Evolutionary conservation across 1,139 yeast species (phyloP).

Genomic region (Scheffersomyces insectosa): DNA sequence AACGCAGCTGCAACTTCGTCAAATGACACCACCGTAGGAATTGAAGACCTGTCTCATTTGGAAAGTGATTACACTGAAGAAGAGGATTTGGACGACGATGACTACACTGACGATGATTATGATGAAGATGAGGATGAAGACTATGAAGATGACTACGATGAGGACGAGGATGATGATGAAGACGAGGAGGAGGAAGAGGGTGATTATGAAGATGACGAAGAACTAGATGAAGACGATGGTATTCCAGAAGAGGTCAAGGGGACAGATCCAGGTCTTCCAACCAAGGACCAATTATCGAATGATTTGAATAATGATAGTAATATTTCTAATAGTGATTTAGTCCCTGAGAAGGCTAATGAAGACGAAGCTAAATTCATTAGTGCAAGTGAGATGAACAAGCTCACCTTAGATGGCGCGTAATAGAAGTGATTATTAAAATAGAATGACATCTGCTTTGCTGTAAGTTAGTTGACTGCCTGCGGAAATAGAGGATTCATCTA

Average conservation of each 20-base stretch:
- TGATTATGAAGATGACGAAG: slow-evolving; percentile 22
- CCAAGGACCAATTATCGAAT: slow-evolving; percentile 24
- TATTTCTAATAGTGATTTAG: slow-evolving; percentile 8
- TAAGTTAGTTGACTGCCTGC: no score
- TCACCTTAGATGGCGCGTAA: slow-evolving; percentile 6
- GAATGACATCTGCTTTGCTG: no score
- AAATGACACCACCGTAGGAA: no score
- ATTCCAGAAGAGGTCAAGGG: slow-evolving; percentile 23
- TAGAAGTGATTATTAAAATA: not conserved
- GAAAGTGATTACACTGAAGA: slow-evolving; percentile 7
- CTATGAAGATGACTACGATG: slow-evolving; percentile 7
- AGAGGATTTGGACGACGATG: slow-evolving; percentile 3
- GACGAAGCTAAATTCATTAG: not conserved
- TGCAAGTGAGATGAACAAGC: slow-evolving; percentile 8
- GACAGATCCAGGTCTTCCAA: slow-evolving; percentile 24
- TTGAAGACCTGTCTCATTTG: no score
- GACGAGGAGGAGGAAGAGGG: slow-evolving; percentile 27
- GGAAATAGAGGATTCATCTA: no score
- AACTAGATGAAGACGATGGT: slow-evolving; percentile 20
- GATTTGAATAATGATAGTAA: slow-evolving; percentile 12
- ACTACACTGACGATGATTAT: not conserved
- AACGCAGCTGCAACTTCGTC: no score
- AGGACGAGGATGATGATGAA: slow-evolving; percentile 18
- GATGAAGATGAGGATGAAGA: not conserved
- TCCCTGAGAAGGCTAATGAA: slow-evolving; percentile 7